phyloP scores from a whole-genome alignment of 2,329 filamentous ascomycete species.

The Penicillium sp. region DNA sequence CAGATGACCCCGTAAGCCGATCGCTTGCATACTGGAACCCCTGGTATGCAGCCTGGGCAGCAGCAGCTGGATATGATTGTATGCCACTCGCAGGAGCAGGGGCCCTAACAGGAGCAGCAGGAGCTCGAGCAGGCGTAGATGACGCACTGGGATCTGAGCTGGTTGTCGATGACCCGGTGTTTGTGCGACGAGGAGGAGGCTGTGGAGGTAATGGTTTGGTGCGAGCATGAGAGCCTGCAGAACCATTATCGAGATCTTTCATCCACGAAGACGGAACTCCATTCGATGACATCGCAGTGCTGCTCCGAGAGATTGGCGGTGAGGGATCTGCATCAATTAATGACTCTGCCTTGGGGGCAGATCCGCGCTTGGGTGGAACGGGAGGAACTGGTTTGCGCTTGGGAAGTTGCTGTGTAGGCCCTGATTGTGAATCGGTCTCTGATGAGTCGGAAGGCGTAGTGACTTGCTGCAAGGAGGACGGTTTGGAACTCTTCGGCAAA shows the following conservation, averaged over 20 bases:
- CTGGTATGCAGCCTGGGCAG: slow-evolving; percentile 30
- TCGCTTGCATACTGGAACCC: slow-evolving; percentile 35
- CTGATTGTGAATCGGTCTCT: background rate
- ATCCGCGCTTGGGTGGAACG: slow-evolving; percentile 37
- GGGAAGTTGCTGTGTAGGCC: slow-evolving; percentile 22
- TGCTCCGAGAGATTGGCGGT: slow-evolving; percentile 28
- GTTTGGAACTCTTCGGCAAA: background rate
- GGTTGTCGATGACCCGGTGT: slow-evolving; percentile 27
- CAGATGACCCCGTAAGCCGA: slow-evolving; percentile 24
- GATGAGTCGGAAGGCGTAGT: background rate
- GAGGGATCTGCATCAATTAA: slow-evolving; percentile 19
- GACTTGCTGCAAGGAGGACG: slow-evolving; percentile 4
- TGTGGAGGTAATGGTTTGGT: slow-evolving; percentile 32
- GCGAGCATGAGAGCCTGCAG: slow-evolving; percentile 7
- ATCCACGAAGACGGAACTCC: slow-evolving; percentile 6
- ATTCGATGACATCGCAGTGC: slow-evolving; percentile 19
- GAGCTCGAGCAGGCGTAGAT: slow-evolving; percentile 4
- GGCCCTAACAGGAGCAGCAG: background rate
- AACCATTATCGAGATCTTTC: slow-evolving; percentile 1
- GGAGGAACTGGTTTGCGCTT: slow-evolving; percentile 39
- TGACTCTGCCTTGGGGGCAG: slow-evolving; percentile 20
- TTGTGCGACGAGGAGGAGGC: slow-evolving; percentile 34
- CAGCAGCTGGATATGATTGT: slow-evolving; percentile 28
- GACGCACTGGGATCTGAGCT: slow-evolving; percentile 16
- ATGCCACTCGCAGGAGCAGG: slow-evolving; percentile 18